These are phyloP conservation scores for Chaetomidium leptoderma DNA, from an alignment of 495 filamentous ascomycete species.

Conservation along the genomic window DNA sequence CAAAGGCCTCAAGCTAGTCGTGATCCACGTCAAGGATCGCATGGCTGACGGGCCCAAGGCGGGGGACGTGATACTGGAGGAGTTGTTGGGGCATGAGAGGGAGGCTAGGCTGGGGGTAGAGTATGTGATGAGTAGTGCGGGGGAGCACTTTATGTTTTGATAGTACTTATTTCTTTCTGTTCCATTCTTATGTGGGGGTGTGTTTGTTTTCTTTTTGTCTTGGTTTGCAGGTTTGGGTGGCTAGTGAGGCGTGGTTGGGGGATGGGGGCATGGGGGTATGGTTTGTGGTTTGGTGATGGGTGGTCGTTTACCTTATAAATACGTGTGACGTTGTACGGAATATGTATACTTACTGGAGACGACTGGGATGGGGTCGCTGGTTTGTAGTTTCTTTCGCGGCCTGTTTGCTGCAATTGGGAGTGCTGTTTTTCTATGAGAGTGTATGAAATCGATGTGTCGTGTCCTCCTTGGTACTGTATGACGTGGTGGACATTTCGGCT, in stretches of 20 bases:
- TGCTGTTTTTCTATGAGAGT: no score
- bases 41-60: conserved; percentile 58
- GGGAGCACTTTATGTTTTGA: conserved; percentile 41
- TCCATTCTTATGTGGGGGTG: neutral
- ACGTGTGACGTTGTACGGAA: no score
- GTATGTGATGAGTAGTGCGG: conserved; percentile 63
- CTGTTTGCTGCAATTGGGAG: no score
- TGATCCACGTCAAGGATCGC: conserved; percentile 80
- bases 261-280: neutral
- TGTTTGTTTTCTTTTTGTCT: neutral
- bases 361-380: no score
- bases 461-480: no score
- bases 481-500: no score
- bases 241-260: neutral
- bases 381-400: no score
- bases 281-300: neutral
- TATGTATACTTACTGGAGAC: no score
- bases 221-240: neutral
- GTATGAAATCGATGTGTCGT: no score
- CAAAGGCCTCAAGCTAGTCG: conserved; percentile 57
- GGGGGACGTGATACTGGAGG: conserved; percentile 59
- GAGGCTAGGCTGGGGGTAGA: conserved; percentile 66
- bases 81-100: conserved; percentile 59
- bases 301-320: no score
- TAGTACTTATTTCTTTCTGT: conserved; percentile 5